Evolutionary conservation across 805 yeast species (phyloP).

Genomic region (Candida incommunis): DNA sequence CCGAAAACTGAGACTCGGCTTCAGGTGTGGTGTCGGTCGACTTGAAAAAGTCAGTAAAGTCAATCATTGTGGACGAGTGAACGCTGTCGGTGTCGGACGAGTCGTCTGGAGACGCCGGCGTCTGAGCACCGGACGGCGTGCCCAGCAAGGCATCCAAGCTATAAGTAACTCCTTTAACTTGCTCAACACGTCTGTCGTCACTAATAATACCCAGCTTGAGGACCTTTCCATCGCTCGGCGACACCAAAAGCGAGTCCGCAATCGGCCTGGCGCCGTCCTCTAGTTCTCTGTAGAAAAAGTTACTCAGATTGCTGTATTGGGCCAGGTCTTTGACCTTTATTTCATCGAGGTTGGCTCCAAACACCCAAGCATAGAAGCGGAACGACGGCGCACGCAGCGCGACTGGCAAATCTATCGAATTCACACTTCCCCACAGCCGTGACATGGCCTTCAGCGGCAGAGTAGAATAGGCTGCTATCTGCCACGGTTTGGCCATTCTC

Average conservation of each 20-base stretch:
- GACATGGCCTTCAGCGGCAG: conserved; percentile 85
- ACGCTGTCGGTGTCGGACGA: neutral
- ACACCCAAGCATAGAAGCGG: conserved; percentile 57
- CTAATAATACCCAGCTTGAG: conserved; percentile 70
- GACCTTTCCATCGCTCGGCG: conserved; percentile 90
- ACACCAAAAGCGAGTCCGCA: conserved; percentile 49
- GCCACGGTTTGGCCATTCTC: conserved; percentile 55
- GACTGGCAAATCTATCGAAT: conserved; percentile 67
- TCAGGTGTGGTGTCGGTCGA: conserved; percentile 7
- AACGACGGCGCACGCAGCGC: conserved; percentile 81
- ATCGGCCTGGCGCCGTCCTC: conserved; percentile 71
- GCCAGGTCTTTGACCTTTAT: conserved; percentile 70
- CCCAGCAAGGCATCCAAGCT: conserved; percentile 83
- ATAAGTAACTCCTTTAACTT: conserved; percentile 92
- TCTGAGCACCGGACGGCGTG: conserved; percentile 11
- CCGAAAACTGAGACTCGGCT: conserved; percentile 2
- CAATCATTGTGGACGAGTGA: conserved; percentile 20
- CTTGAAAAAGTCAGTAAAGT: conserved; percentile 28
- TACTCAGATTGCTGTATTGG: conserved; percentile 67
- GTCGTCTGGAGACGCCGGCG: neutral
- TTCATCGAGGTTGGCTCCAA: conserved; percentile 84
- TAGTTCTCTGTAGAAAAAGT: conserved; percentile 78
- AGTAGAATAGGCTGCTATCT: conserved; percentile 75
- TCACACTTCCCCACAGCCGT: conserved; percentile 88
- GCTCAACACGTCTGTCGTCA: conserved; percentile 69